Conservation (phyloP, 1,139 yeast genomes). For the Magnusiomyces tetraspermus region DNA sequence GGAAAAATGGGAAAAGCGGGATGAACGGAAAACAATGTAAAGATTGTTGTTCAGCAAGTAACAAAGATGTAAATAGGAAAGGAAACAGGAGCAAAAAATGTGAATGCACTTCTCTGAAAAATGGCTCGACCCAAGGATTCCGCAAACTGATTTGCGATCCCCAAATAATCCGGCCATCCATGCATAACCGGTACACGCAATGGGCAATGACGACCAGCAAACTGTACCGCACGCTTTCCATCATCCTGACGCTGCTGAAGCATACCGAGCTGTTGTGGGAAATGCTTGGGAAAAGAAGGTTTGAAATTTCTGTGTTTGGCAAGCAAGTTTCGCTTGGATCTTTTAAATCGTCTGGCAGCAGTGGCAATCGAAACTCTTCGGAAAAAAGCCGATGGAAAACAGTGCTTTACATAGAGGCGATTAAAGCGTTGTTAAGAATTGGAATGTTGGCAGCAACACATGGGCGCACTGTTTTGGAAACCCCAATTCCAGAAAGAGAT, state of each 20-base stretch:
- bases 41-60: slow-evolving; percentile 17
- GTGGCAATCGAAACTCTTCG: slow-evolving; percentile 19
- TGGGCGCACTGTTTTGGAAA: slow-evolving; percentile 27
- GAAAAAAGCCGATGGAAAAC: slow-evolving; percentile 28
- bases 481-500: slow-evolving; percentile 33
- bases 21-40: slow-evolving; percentile 10
- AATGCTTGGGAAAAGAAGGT: slow-evolving; percentile 21
- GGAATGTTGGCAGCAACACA: slow-evolving; percentile 25
- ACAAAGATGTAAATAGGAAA: slow-evolving; percentile 29
- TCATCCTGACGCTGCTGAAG: slow-evolving; percentile 29
- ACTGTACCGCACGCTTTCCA: slow-evolving; percentile 28
- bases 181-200: slow-evolving; percentile 32
- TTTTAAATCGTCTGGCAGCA: background rate
- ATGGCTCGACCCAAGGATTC: slow-evolving; percentile 6
- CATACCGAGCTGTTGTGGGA: slow-evolving; percentile 34
- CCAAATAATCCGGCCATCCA: slow-evolving; percentile 20
- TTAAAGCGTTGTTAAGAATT: slow-evolving; percentile 30
- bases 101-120: slow-evolving; percentile 4
- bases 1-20: slow-evolving; percentile 12
- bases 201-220: slow-evolving; percentile 21
- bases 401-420: slow-evolving; percentile 28
- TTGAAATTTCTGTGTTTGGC: background rate
- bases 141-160: slow-evolving; percentile 6
- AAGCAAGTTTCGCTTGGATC: slow-evolving; percentile 4
- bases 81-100: slow-evolving; percentile 27